Evolutionary conservation across 768 basidiomycete species (phyloP), one percentile per base, ranked within the genome.

Genomic region (Tulasnella sp.): DNA sequence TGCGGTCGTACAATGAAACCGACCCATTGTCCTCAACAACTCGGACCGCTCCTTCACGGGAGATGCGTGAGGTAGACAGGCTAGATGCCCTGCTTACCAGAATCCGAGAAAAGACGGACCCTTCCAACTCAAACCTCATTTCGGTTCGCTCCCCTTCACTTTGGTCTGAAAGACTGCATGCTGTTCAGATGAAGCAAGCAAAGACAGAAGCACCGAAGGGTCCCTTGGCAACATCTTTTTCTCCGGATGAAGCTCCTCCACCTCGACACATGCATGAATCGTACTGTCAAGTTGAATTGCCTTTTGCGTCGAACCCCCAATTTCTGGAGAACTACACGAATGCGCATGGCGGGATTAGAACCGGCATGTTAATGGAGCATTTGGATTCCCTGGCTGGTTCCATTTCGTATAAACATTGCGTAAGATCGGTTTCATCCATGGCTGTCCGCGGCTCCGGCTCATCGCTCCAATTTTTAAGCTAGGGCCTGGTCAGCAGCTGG

Each of bases 331-430:
- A 88, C 77, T 92, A 92, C 79, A 90, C 87, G 8, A 92, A 91
- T 80, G 90, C 90, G 0, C 85, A 86, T 34, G 91, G 91, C 22
- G 89, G 90, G 22, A 89, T 92, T 78, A 87, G 91, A 54, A 91
- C 86, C 1, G 91, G 91, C 78, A 90, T 89, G 84, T 83, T 93
- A 36, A 90, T 92, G 89, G 90, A 92, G 82, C 90, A 93, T 80
- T 85, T 94, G 40, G 93, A 95, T 81, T 92, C 91, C 3, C 84
- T 94, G n/a, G 93, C 93, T 7, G 93, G 93, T 38, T 91, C 91
- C 3, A 92, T 94, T 76, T 86, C 92, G 4, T 94, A 94, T 82
- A 91, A 93, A 81, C 93, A 94, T 82, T 72, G 71, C 19, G 71
- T 72, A 52, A 42, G 71, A 8, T 52, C 15, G 22, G n/a, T 45